These are phyloP conservation scores for Akanthomyces muscarius DNA, from an alignment of 2,329 filamentous ascomycete species.

Conservation along the genomic window DNA sequence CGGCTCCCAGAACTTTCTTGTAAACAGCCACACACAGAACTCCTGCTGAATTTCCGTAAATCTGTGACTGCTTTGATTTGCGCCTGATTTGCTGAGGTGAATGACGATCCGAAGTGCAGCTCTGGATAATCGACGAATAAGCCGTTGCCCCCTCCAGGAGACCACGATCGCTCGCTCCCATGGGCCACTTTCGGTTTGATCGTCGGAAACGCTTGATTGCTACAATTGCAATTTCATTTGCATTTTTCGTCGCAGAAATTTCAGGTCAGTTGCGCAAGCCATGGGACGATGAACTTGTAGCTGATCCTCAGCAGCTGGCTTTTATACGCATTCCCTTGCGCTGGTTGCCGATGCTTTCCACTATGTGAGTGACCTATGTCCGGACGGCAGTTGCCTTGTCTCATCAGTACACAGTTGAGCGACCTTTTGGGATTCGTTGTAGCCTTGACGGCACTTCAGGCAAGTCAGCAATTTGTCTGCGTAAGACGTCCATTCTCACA, in stretches of 20 bases:
- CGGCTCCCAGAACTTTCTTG: background rate
- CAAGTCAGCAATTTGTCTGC: conserved; percentile 31
- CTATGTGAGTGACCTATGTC: conserved; percentile 49
- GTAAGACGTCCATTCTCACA: conserved; percentile 1
- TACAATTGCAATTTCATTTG: conserved; percentile 46
- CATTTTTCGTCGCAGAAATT: conserved; percentile 51
- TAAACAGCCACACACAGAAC: too few relatives aligned
- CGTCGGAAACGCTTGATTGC: conserved; percentile 43
- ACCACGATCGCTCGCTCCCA: conserved; percentile 9
- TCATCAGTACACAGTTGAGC: conserved; percentile 49
- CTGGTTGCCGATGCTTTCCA: conserved; percentile 76
- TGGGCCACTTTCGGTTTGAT: conserved; percentile 24
- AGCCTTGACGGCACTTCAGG: conserved; percentile 60
- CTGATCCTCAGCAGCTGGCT: conserved; percentile 47
- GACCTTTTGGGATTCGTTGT: conserved; percentile 67
- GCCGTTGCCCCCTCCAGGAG: background rate
- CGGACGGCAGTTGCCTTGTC: background rate
- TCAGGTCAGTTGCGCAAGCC: conserved; percentile 33
- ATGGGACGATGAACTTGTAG: background rate
- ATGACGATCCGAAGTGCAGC: background rate
- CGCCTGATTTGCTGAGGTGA: background rate
- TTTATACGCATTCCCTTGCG: conserved; percentile 67
- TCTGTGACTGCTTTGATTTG: background rate
- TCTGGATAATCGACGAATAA: background rate
- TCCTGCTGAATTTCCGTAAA: background rate